phyloP scores from a whole-genome alignment of 352 stramenopile species.

The Plasmopara halstedii region DNA sequence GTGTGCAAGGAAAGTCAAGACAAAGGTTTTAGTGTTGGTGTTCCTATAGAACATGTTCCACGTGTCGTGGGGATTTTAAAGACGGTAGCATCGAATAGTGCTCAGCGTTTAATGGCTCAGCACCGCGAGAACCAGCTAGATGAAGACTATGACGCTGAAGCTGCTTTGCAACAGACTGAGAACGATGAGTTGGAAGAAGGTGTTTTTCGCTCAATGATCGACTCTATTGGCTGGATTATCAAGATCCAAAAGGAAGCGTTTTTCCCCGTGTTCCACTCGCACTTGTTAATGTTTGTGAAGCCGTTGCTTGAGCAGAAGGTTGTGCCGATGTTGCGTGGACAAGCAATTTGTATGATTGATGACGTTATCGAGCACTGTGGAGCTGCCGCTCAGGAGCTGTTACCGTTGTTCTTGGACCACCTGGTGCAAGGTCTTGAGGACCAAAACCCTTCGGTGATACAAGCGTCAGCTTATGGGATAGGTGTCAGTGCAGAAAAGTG shows the following conservation, averaged over 20 bases:
- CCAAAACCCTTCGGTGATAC: slow-evolving; percentile 50
- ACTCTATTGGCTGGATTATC: slow-evolving; percentile 81
- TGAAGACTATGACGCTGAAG: slow-evolving; percentile 76
- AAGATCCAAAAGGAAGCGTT: slow-evolving; percentile 76
- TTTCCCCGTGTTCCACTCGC: slow-evolving; percentile 65
- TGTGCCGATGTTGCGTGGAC: slow-evolving; percentile 56
- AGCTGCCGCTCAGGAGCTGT: slow-evolving; percentile 53
- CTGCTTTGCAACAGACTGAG: slow-evolving; percentile 59
- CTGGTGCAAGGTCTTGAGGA: slow-evolving; percentile 71
- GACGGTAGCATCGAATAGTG: slow-evolving; percentile 53
- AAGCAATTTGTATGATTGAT: slow-evolving; percentile 85
- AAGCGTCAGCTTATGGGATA: slow-evolving; percentile 76
- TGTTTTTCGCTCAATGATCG: slow-evolving; percentile 73
- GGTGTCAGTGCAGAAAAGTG: slow-evolving; percentile 79
- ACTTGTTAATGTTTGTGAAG: slow-evolving; percentile 58
- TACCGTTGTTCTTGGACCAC: slow-evolving; percentile 65
- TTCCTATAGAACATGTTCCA: slow-evolving; percentile 62
- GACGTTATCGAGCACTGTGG: slow-evolving; percentile 85
- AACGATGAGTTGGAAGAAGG: slow-evolving; percentile 68
- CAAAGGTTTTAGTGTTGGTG: slow-evolving; percentile 58
- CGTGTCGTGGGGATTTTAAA: slow-evolving; percentile 67
- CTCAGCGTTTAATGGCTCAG: slow-evolving; percentile 46
- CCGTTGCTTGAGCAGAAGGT: slow-evolving; percentile 56
- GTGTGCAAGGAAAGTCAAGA: slow-evolving; percentile 78
- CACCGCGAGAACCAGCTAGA: slow-evolving; percentile 65